These are phyloP conservation scores for Aspergillus sp. DNA, from an alignment of 2,329 filamentous ascomycete species.

Conservation along the genomic window DNA sequence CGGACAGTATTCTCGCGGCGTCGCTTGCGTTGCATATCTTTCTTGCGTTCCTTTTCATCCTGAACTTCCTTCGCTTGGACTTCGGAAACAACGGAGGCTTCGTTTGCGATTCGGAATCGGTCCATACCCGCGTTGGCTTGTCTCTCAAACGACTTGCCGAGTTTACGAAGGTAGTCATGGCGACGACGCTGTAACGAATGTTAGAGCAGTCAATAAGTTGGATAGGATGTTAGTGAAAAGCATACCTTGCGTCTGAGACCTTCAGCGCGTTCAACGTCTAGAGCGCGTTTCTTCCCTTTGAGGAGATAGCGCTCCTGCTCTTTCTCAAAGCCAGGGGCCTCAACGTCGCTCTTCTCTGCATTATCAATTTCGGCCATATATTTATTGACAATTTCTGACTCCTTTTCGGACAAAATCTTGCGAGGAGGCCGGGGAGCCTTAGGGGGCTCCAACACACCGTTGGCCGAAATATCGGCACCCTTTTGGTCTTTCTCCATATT, in stretches of 20 bases:
- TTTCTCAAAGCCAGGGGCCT: constrained; percentile 51
- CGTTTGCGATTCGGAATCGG: constrained; percentile 74
- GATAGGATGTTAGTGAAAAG: constrained; percentile 14
- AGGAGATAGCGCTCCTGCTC: constrained; percentile 56
- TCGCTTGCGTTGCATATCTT: constrained; percentile 98
- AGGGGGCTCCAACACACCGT: constrained; percentile 22
- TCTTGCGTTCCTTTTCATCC: constrained; percentile 98
- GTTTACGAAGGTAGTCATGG: constrained; percentile 55
- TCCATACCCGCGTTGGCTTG: constrained; percentile 72
- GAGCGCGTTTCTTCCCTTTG: constrained; percentile 64
- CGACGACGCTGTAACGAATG: constrained; percentile 56
- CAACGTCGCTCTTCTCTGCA: constrained; percentile 58
- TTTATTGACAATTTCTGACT: constrained; percentile 69
- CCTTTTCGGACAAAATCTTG: constrained; percentile 56
- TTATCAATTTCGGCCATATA: constrained; percentile 61
- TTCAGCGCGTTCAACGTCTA: constrained; percentile 66
- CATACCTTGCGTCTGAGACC: constrained; percentile 63
- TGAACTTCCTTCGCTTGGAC: constrained; percentile 87
- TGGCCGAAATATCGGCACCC: constrained; percentile 22
- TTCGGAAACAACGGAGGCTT: constrained; percentile 77
- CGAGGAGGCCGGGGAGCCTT: constrained; percentile 41
- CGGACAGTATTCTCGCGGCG: constrained; percentile 92
- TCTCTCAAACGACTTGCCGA: constrained; percentile 60
- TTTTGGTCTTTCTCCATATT: constrained; percentile 22
- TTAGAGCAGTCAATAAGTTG: constrained; percentile 10